Base-by-base conservation (phyloP, 176 grass and related monocot genomes). In the Musa acuminata region DNA sequence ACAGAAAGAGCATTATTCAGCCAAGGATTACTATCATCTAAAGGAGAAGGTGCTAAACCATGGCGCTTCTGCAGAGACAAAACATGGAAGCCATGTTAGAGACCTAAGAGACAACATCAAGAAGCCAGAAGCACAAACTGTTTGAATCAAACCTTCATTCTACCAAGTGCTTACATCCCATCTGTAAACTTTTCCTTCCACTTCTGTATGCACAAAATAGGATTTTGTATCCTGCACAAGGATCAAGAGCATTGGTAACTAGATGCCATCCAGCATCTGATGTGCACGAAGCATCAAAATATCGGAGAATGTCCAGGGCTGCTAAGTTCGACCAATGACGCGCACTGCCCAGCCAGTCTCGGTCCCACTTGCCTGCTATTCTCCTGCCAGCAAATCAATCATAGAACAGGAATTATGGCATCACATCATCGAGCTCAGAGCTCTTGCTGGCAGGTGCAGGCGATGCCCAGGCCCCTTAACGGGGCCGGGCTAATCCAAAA, bases 401-500 rank as follows among this genome's bases (percentile, higher is more conserved):
- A 68, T 67, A 6, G 35, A 8, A 1, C 63, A 55, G 63, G 3
- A 22, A 78, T 81, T 65, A 23, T 12, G 75, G 59, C 35, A 49
- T 8, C 11, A 1, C 2, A 8, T 64, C 35, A 24, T 35, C 4
- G 22, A 53, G 23, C n/a, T 26, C 68, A 81, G 1, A 19, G 64
- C 23, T 11, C 1, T 6, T 49, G 79, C 89, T 92, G 86, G 81
- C 81, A 93, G 81, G 91, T 80, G 84, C 91, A 99, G 96, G 91
- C 96, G 4, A 91, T 91, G 84, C 88, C 87, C 90, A 62, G 86
- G 88, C 91, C 90, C 91, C 95, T 91, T 75, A 99, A 24, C 88
- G 95, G 91, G 95, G 95, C 95, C 91, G 86, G 72, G 91, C 96
- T 66, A 99, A 82, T 84, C 88, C 84, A 88, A 94, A 91, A 85